Base-by-base conservation (phyloP, 768 basidiomycete genomes). In the Suillus cothurnatus region DNA sequence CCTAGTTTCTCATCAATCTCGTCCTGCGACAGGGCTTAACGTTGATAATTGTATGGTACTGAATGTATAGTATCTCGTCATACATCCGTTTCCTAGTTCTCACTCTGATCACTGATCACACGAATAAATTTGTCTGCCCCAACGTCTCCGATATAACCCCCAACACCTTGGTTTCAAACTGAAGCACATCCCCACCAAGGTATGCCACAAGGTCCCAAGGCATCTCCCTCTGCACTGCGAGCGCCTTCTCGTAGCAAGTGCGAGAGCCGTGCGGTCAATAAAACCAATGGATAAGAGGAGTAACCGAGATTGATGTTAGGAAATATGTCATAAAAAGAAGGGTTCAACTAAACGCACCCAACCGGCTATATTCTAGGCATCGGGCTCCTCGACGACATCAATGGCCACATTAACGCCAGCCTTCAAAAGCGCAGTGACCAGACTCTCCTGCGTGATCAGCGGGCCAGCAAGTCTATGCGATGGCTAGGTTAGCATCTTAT, bases 351-450 rank as follows among this genome's bases (percentile, higher is more conserved):
- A 39, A 72, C 74, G 6, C 64, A 82, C 81, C 77, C 78, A 79
- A 64, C 76, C 78, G 8, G 76, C 66, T 9, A 77, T 73, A 60
- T 78, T 72, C 31, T 70, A 73, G 0, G 73, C 77, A 23, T 76
- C 71, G 53, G 70, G 70, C n/a, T 67, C 75, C 14, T 80, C 75
- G 17, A 53, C 56, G 2, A 82, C 66, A 26, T 87, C 90, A 28
- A 92, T 71, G 0, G 81, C 89, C 8, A 90, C 85, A n/a, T 86
- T 86, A 3, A 95, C 87, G 7, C 86, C 85, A 38, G 87, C 81
- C 6, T 80, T 73, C 19, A 90, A 74, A 41, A 95, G 80, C 2
- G 76, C 80, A 6, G 81, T 80, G 7, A 90, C 74, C 0, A 86
- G 77, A 1, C 84, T 88, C 5, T 89, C 79, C n/a, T 80, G 76